Evolutionary conservation across 768 basidiomycete genomes (phyloP).

Genomic region (Boletus tomentosulus): DNA sequence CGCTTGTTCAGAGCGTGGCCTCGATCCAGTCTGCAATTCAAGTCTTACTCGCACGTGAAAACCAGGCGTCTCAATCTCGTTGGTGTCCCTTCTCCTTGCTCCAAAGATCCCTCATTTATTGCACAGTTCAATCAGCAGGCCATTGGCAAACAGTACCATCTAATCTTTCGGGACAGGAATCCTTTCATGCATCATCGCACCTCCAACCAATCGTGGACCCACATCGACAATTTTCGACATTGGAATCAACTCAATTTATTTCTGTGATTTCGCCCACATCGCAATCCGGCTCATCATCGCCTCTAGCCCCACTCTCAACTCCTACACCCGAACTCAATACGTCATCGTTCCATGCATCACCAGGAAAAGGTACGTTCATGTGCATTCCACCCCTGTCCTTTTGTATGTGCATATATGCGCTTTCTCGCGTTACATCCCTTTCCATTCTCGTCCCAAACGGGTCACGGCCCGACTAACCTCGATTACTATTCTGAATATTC

Average conservation of each 20-base stretch:
- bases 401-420: neutral
- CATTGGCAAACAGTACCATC: neutral
- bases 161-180: neutral
- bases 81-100: neutral
- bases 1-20: conserved; percentile 12
- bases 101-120: neutral
- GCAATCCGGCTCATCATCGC: neutral
- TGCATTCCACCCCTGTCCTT: neutral
- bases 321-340: neutral
- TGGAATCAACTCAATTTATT: neutral
- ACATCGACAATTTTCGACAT: neutral
- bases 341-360: neutral
- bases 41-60: conserved; percentile 12
- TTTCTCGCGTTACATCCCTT: neutral
- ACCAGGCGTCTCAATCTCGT: conserved; percentile 3
- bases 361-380: conserved; percentile 4
- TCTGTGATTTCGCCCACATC: neutral
- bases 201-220: neutral
- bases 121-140: neutral
- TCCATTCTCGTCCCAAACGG: neutral
- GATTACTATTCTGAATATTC: neutral
- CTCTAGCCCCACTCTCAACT: neutral
- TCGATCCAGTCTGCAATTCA: conserved; percentile 21
- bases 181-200: neutral
- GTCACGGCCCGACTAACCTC: neutral